A percentile compares a stretch with the other conserved stretches of the same genome.
Conservation (phyloP, 225 moss, liverwort and hornwort genomes). For the Rhytidiadelphus loreus region DNA sequence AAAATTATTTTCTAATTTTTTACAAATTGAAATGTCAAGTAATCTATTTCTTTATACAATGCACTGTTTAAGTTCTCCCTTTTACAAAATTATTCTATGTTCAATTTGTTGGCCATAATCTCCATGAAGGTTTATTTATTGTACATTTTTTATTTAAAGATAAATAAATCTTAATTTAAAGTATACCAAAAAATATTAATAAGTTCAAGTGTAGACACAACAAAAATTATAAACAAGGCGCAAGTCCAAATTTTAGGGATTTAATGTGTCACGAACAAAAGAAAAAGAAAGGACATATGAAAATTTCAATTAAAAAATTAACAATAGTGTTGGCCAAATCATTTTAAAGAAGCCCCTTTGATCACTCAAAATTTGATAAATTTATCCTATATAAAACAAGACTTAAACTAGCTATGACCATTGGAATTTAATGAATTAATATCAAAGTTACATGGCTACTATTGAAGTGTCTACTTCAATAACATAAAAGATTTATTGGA, state of each 20-base stretch:
- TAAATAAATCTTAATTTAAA: too few relatives aligned
- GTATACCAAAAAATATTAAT: too few relatives aligned
- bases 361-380: not conserved
- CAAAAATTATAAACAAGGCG: not conserved
- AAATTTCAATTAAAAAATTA: not conserved
- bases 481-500: not conserved
- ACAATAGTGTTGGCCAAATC: not conserved
- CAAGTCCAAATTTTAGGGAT: not conserved
- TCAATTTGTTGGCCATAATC: not conserved
- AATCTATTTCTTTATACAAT: not conserved
- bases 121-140: too few relatives aligned
- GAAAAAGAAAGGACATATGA: not conserved
- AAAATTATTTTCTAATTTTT: too few relatives aligned
- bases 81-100: not conserved
- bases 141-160: too few relatives aligned
- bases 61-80: not conserved
- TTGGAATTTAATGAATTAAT: not conserved
- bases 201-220: accelerated
- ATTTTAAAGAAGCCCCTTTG: accelerated
- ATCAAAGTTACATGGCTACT: too few relatives aligned
- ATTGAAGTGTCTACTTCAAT: not conserved
- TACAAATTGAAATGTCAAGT: too few relatives aligned
- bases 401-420: not conserved
- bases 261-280: not conserved
- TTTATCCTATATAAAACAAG: not conserved